phyloP scores from a whole-genome alignment of 306 rosid species.

The Vicia sativa region DNA sequence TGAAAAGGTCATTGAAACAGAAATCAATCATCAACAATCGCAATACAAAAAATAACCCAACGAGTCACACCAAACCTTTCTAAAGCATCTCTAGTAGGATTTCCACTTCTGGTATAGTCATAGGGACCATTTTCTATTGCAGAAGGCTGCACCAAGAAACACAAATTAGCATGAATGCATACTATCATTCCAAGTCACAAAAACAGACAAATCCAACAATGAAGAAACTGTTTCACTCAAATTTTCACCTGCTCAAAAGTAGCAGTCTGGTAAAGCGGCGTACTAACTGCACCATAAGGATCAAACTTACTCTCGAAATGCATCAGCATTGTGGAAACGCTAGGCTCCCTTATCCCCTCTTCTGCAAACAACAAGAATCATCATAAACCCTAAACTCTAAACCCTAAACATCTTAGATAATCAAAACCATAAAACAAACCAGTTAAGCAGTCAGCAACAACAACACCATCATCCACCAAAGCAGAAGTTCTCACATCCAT shows the following conservation, averaged over 20 bases:
- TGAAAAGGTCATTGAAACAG: slow-evolving; percentile 27
- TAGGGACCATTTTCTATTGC: slow-evolving; percentile 85
- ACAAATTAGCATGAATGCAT: slow-evolving; percentile 21
- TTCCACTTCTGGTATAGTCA: slow-evolving; percentile 93
- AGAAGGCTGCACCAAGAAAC: slow-evolving; percentile 67
- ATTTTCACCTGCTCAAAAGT: slow-evolving; percentile 88
- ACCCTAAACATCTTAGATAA: neutral
- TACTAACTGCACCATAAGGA: slow-evolving; percentile 75
- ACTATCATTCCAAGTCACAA: slow-evolving; percentile 6
- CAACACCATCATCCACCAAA: slow-evolving; percentile 45
- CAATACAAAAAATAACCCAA: slow-evolving; percentile 29
- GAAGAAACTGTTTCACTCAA: neutral
- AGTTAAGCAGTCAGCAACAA: slow-evolving; percentile 43
- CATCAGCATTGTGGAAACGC: slow-evolving; percentile 74
- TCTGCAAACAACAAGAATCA: slow-evolving; percentile 47
- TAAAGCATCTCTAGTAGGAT: slow-evolving; percentile 86
- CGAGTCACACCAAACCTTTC: slow-evolving; percentile 61
- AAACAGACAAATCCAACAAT: neutral
- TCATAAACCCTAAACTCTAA: slow-evolving; percentile 12
- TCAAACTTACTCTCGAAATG: slow-evolving; percentile 76
- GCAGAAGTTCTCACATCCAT: slow-evolving; percentile 59
- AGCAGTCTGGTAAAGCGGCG: slow-evolving; percentile 90
- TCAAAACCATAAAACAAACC: slow-evolving; percentile 47
- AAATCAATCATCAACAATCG: neutral
- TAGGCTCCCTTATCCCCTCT: slow-evolving; percentile 58